Base-by-base conservation (phyloP, 1,139 yeast species). In the Pichia sp. region DNA sequence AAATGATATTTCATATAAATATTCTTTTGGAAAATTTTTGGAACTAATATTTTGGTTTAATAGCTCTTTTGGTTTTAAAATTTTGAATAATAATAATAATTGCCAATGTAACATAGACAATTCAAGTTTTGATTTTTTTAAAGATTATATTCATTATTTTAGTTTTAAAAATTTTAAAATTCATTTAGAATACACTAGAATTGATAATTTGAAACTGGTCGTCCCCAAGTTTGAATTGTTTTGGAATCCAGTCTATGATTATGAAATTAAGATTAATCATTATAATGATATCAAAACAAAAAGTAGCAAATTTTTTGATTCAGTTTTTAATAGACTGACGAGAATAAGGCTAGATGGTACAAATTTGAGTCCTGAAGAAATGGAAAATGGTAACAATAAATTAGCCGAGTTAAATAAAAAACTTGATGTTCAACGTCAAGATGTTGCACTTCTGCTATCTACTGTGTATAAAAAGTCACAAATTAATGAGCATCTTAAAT, bases 11-110 rank as follows among this genome's bases (percentile, higher is more conserved):
- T 83, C 97, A 0, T 90, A 95, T 83, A 88, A 84, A 60, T 82
- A 83, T 55, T 90, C 97, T 0, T 81, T 94, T 64, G 98, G 98
- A 0, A 94, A 92, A 62, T 94, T 86, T 61, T 71, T 94, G 42
- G 97, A 94, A 66, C 69, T 90, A 31, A 73, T 85, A 39, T 90
- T 89, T 62, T 89, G 95, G 85, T 52, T 46, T 39, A 53, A 53
- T 33, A 46, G 36, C 7, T 40, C 49, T 7, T 39, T 46, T 39
- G 49, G 45, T 33, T 41, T 52, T 18, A 40, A 52, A 42, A 39
- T 43, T 33, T 34, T 46, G 39, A 43, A 43, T 28, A 46, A 39
- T 34, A 48, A 50, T 30, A 45, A 38, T 28, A 44, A 34, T 11
- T 88, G 95, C 45, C 66, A 69, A 34, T 94, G 98, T 64, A 66